A percentile compares a stretch with the other conserved stretches of the same genome.
These are phyloP conservation scores for Bacidia rubella DNA, from an alignment of 495 filamentous ascomycete species.

Conservation along the genomic window DNA sequence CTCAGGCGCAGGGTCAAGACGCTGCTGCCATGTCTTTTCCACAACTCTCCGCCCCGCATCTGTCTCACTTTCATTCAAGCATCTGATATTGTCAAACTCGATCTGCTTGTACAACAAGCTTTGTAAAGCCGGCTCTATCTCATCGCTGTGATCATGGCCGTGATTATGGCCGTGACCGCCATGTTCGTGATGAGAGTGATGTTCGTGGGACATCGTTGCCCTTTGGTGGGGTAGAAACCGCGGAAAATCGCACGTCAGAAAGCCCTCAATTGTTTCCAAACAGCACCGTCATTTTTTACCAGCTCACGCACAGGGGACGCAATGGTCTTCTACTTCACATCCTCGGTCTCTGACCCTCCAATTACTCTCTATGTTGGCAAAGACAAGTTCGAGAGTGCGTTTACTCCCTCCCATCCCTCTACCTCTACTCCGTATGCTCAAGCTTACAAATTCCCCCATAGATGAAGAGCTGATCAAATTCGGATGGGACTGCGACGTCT, in stretches of 20 bases:
- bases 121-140: slow-evolving; percentile 79
- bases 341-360: slow-evolving; percentile 56
- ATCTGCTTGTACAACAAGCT: slow-evolving; percentile 82
- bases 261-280: neutral
- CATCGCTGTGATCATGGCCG: slow-evolving; percentile 64
- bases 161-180: slow-evolving; percentile 24
- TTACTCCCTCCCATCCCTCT: slow-evolving; percentile 5
- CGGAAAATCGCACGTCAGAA: neutral
- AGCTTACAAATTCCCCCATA: slow-evolving; percentile 27
- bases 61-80: slow-evolving; percentile 62
- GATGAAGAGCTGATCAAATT: slow-evolving; percentile 93
- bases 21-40: slow-evolving; percentile 81
- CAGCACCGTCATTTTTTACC: neutral
- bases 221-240: neutral
- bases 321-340: slow-evolving; percentile 97
- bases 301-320: slow-evolving; percentile 3
- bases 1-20: slow-evolving; percentile 55
- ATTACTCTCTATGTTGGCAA: slow-evolving; percentile 94
- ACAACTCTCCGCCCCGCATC: slow-evolving; percentile 61
- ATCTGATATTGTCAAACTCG: slow-evolving; percentile 71
- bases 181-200: slow-evolving; percentile 18
- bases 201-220: slow-evolving; percentile 21
- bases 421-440: slow-evolving; percentile 11
- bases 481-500: slow-evolving; percentile 90
- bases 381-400: slow-evolving; percentile 95